Evolutionary conservation across 345 rosid genomes (phyloP), one percentile per base, ranked within the genome.

Genomic region (Euphorbia lathyris): DNA sequence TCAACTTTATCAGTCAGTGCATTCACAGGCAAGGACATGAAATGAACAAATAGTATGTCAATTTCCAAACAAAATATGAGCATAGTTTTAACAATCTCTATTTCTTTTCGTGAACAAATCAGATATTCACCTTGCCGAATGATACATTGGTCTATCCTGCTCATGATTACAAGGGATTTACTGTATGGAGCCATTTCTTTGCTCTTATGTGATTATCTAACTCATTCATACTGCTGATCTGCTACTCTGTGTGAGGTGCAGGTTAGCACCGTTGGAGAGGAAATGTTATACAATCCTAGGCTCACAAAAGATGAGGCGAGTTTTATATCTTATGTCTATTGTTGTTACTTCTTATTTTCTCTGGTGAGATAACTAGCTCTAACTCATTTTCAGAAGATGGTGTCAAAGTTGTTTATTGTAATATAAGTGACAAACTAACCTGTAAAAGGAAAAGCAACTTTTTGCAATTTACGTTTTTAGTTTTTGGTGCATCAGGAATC

Each of bases 231-330:
- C 50, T 38, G 66, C 23, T 65, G 78, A 59, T 80, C 27, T 30
- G 38, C 62, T 9, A 36, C 7, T 69, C 59, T 23, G 7, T 23
- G 65, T 67, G 47, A 25, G 64, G 16, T 74, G 77, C 81, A 95
- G 99, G 93, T 90, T 9, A 95, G 96, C 80, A 87, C 97, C 20
- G 97, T 95, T 30, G 97, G 86, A 81, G 99, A 95, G 80, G 97
- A 95, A 84, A 82, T 84, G 77, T 82, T 73, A 53, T 80, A 83
- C 63, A 95, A 95, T 73, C 90, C 89, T 7, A 90, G 99, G 62
- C 72, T 95, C 51, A 86, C 92, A 3, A 95, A 95, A 77, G 92
- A 92, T 80, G 82, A 87, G 96, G 96, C 86, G 74, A 70, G 71
- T 64, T 42, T 65, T 19, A 22, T 26, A 17, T 13, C 20, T 43